These are phyloP conservation scores for Talaromyces adpressus DNA, from an alignment of 495 filamentous ascomycete species.

Conservation along the genomic window DNA sequence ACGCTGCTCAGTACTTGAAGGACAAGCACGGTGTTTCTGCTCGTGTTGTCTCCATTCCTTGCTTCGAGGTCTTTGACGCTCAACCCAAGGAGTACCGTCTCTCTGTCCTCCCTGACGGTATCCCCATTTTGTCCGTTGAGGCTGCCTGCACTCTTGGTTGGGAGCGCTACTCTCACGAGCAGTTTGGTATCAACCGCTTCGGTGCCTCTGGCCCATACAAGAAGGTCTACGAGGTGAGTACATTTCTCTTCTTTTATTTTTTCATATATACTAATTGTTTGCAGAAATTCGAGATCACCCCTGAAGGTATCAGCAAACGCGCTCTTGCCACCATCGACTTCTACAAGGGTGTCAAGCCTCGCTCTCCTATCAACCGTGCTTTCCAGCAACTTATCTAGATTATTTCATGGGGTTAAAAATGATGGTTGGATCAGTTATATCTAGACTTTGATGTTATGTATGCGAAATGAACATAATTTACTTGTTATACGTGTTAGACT, in stretches of 20 bases:
- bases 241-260: slow-evolving; percentile 2
- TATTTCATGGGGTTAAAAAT: not conserved
- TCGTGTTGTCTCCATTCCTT: slow-evolving; percentile 92
- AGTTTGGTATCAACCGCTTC: slow-evolving; percentile 98
- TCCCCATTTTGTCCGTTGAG: slow-evolving; percentile 90
- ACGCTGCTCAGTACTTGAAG: slow-evolving; percentile 83
- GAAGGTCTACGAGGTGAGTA: slow-evolving; percentile 87
- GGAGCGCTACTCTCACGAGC: slow-evolving; percentile 98
- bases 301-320: slow-evolving; percentile 93
- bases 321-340: slow-evolving; percentile 85
- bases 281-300: slow-evolving; percentile 98
- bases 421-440: slow-evolving; percentile 1
- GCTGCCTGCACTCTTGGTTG: slow-evolving; percentile 90
- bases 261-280: slow-evolving; percentile 8
- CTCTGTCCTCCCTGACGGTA: slow-evolving; percentile 84
- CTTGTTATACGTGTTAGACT: not conserved
- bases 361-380: slow-evolving; percentile 90
- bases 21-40: slow-evolving; percentile 83
- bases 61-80: slow-evolving; percentile 94
- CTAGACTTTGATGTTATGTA: slow-evolving; percentile 8
- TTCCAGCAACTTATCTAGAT: slow-evolving; percentile 44
- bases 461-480: slow-evolving; percentile 3
- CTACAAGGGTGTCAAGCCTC: slow-evolving; percentile 88
- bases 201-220: slow-evolving; percentile 95
- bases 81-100: slow-evolving; percentile 93